Conservation (phyloP, 768 basidiomycete species). For the Clavulina sp. region DNA sequence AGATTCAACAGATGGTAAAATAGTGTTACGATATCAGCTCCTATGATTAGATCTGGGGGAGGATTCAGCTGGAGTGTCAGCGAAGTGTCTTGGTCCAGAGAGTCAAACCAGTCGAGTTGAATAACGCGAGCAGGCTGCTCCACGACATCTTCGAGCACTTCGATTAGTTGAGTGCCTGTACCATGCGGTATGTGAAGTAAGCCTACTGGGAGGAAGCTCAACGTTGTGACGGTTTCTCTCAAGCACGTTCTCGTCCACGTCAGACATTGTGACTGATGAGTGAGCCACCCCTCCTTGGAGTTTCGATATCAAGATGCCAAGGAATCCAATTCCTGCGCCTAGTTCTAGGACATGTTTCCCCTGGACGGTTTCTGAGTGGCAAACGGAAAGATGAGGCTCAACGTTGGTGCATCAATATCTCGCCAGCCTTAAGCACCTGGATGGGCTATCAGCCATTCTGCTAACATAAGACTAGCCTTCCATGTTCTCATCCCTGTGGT, state of each 20-base stretch:
- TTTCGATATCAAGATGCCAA: constrained; percentile 43
- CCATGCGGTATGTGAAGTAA: no score
- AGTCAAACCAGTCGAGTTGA: no score
- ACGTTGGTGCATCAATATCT: not conserved
- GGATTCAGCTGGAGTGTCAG: no score
- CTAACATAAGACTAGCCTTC: constrained; percentile 51
- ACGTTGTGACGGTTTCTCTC: constrained; percentile 41
- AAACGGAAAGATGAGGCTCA: not conserved
- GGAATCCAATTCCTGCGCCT: constrained; percentile 60
- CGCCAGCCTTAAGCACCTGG: constrained; percentile 27
- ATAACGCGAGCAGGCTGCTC: no score
- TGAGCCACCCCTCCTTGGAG: constrained; percentile 25
- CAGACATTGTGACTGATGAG: constrained; percentile 35
- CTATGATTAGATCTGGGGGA: constrained; percentile 52
- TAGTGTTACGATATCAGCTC: no score
- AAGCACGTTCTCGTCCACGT: constrained; percentile 47
- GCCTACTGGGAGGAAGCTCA: constrained; percentile 50
- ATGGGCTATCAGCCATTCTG: constrained; percentile 39
- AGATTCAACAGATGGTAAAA: no score
- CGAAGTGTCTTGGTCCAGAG: no score
- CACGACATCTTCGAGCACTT: no score
- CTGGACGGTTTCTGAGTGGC: constrained; percentile 25
- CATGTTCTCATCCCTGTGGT: constrained; percentile 71
- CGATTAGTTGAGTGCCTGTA: no score
- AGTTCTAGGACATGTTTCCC: constrained; percentile 45